Evolutionary conservation across 768 basidiomycete genomes (phyloP).

Genomic region (Mycena vitilis): DNA sequence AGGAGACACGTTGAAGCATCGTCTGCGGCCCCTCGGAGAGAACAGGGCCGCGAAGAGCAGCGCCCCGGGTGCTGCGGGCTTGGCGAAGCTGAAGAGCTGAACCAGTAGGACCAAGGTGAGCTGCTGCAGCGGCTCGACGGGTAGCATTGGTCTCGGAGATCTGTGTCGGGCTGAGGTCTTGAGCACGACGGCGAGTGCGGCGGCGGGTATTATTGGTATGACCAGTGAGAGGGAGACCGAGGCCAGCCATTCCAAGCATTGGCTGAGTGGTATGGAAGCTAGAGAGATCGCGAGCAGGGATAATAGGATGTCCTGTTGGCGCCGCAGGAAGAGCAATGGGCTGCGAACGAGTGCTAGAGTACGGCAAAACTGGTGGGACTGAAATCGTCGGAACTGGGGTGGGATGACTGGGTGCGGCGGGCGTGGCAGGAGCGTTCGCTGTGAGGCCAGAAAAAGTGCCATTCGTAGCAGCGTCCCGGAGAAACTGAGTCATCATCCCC

Average conservation of each 20-base stretch:
- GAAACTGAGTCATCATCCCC: too few relatives aligned
- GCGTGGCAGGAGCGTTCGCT: too few relatives aligned
- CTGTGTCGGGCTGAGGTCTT: slow-evolving; percentile 1
- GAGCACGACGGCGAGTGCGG: neutral
- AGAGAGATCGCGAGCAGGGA: neutral
- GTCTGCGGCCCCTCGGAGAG: too few relatives aligned
- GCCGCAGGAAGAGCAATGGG: slow-evolving; percentile 1
- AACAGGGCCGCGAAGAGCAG: too few relatives aligned
- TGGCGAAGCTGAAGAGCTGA: neutral
- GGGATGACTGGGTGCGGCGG: neutral
- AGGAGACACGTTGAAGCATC: too few relatives aligned
- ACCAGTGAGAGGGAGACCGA: neutral
- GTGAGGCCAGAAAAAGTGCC: too few relatives aligned
- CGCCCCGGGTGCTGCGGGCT: too few relatives aligned
- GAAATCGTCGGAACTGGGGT: neutral
- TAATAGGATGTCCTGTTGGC: neutral
- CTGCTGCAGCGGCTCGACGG: neutral
- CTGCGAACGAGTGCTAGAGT: neutral
- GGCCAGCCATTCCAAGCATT: slow-evolving; percentile 4
- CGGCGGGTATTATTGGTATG: slow-evolving; percentile 1
- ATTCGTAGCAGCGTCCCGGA: too few relatives aligned
- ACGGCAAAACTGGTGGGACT: too few relatives aligned
- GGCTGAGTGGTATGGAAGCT: neutral
- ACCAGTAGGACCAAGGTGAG: neutral
- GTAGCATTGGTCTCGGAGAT: neutral